Evolutionary conservation across 2,329 filamentous ascomycete genomes (phyloP).

Genomic region (Venturia carpophila): DNA sequence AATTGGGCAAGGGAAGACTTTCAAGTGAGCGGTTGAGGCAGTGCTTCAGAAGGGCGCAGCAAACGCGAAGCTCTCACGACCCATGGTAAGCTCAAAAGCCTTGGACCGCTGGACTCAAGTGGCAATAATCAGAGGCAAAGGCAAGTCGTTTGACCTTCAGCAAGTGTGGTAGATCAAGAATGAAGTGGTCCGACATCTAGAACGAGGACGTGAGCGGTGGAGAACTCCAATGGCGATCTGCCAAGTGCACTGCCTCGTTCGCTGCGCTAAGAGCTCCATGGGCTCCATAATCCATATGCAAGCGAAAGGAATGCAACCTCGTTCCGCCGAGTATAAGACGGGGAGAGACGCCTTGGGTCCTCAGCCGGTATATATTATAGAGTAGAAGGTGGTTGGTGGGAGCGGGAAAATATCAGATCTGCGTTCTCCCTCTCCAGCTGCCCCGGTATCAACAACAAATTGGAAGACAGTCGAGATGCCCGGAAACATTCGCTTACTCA

Average conservation of each 20-base stretch:
- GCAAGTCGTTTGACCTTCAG: not conserved
- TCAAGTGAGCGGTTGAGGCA: not conserved
- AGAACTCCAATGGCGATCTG: not conserved
- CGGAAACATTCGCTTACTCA: too few species aligned
- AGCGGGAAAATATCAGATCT: too few species aligned
- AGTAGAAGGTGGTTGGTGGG: too few species aligned
- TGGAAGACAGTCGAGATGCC: too few species aligned
- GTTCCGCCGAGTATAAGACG: not conserved
- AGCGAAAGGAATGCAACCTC: not conserved
- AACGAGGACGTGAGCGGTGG: not conserved
- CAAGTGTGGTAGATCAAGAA: not conserved
- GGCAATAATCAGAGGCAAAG: not conserved
- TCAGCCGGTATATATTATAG: not conserved
- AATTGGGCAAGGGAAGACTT: slow-evolving; percentile 1
- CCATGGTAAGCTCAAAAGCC: not conserved
- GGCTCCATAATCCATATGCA: not conserved
- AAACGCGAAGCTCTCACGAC: slow-evolving; percentile 6
- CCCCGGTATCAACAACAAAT: too few species aligned
- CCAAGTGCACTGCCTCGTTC: slow-evolving; percentile 12
- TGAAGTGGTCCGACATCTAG: not conserved
- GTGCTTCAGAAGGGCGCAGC: slow-evolving; percentile 9
- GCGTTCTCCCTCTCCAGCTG: too few species aligned
- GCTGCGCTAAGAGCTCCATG: not conserved
- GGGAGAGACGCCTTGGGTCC: not conserved
- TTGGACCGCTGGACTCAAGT: not conserved